A percentile compares a stretch with the other conserved stretches of the same genome.
These are phyloP conservation scores for Fusarium aywerte DNA, from an alignment of 2,329 filamentous ascomycete species.

Conservation along the genomic window DNA sequence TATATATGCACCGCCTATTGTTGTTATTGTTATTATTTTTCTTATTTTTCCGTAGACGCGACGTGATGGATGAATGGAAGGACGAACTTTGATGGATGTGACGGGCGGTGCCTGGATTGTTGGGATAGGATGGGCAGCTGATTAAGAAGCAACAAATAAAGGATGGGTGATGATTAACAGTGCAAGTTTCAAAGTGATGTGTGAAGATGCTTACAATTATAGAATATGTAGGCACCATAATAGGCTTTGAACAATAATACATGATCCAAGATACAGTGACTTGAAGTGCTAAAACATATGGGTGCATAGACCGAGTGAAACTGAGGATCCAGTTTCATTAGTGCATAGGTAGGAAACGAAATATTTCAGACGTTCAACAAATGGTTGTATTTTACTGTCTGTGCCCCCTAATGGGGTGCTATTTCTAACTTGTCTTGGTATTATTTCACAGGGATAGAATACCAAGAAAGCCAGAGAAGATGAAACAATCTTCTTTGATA, in stretches of 20 bases:
- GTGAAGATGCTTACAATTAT: slow-evolving; percentile 9
- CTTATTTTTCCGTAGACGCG: slow-evolving; percentile 2
- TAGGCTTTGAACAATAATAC: slow-evolving; percentile 8
- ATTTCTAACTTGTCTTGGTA: slow-evolving; percentile 1
- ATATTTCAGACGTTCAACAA: slow-evolving; percentile 5
- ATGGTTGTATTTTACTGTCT: slow-evolving; percentile 30
- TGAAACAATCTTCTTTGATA: slow-evolving; percentile 35
- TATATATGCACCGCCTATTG: slow-evolving; percentile 28
- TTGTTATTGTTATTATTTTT: slow-evolving; percentile 5
- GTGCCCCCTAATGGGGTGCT: slow-evolving; percentile 3
- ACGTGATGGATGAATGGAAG: slow-evolving; percentile 8
- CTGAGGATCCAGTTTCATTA: neutral
- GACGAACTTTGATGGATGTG: slow-evolving; percentile 8
- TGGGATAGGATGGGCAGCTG: slow-evolving; percentile 1
- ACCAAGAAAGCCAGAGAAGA: slow-evolving; percentile 20
- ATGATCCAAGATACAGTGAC: neutral
- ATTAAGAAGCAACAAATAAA: slow-evolving; percentile 3
- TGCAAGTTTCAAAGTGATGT: neutral
- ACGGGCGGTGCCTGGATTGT: slow-evolving; percentile 31
- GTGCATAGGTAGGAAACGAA: neutral
- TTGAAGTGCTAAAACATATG: neutral
- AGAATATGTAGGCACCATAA: slow-evolving; percentile 9
- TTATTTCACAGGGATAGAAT: neutral
- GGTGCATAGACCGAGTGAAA: neutral
- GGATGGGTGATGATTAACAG: neutral